These are phyloP conservation scores for Simplicillium sp. DNA, from an alignment of 2,329 filamentous ascomycete species.

Conservation along the genomic window DNA sequence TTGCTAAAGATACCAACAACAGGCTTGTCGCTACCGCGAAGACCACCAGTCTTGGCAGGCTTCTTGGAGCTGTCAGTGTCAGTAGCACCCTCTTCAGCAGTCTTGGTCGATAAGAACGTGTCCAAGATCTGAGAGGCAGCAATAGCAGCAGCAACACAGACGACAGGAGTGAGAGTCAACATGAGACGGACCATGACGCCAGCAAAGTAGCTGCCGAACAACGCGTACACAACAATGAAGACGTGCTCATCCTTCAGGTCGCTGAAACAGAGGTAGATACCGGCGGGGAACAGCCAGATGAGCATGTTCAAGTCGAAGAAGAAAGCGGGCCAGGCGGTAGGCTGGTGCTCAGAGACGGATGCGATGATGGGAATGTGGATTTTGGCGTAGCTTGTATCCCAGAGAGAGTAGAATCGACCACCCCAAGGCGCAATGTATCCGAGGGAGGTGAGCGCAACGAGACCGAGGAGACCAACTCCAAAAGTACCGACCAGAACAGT, in stretches of 20 bases:
- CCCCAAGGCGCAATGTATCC: constrained; percentile 96
- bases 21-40: constrained; percentile 64
- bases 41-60: constrained; percentile 37
- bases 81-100: constrained; percentile 43
- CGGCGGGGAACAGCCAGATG: constrained; percentile 98
- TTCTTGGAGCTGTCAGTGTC: constrained; percentile 53
- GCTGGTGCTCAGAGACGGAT: constrained; percentile 98
- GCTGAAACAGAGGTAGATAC: constrained; percentile 97
- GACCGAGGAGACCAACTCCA: constrained; percentile 57
- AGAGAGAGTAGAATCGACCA: constrained; percentile 97
- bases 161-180: constrained; percentile 92
- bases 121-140: constrained; percentile 83
- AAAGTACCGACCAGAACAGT: constrained; percentile 68
- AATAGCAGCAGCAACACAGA: constrained; percentile 88
- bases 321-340: constrained; percentile 97
- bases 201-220: constrained; percentile 94
- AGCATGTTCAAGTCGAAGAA: constrained; percentile 98
- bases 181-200: constrained; percentile 99
- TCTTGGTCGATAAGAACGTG: constrained; percentile 63
- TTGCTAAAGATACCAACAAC: constrained; percentile 75
- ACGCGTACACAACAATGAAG: constrained; percentile 94
- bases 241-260: constrained; percentile 92
- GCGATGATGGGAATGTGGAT: constrained; percentile 99
- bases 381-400: constrained; percentile 98
- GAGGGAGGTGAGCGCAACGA: constrained; percentile 80